Evolutionary conservation across 2,329 filamentous ascomycete species (phyloP).

Genomic region (Achaetomium macrosporum): DNA sequence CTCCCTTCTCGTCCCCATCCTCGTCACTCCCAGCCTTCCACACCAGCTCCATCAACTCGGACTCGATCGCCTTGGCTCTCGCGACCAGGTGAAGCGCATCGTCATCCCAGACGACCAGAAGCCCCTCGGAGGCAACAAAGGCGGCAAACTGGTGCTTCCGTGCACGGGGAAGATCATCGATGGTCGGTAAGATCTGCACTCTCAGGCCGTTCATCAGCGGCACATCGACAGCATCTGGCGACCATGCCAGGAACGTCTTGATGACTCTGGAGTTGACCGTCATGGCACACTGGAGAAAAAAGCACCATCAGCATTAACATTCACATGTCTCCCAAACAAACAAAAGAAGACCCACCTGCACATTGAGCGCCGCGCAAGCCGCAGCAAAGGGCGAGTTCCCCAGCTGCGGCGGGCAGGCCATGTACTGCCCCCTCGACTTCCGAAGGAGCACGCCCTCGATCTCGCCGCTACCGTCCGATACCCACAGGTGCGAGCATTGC

Average conservation of each 20-base stretch:
- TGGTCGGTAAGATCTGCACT: constrained; percentile 66
- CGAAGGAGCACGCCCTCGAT: constrained; percentile 67
- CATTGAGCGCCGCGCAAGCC: constrained; percentile 63
- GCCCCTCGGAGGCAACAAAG: constrained; percentile 64
- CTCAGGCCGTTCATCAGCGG: constrained; percentile 71
- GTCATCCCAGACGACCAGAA: constrained; percentile 78
- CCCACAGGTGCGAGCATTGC: constrained; percentile 69
- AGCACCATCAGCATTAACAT: background rate
- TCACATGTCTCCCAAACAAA: background rate
- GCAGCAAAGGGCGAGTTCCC: constrained; percentile 56
- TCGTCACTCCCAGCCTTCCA: constrained; percentile 56
- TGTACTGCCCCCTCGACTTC: constrained; percentile 62
- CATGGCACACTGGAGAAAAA: constrained; percentile 58
- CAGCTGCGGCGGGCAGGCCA: constrained; percentile 64
- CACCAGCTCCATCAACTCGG: constrained; percentile 70
- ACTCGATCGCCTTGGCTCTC: constrained; percentile 66
- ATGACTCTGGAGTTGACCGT: constrained; percentile 75
- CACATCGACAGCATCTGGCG: constrained; percentile 66
- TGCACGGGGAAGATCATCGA: constrained; percentile 63
- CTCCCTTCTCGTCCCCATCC: constrained; percentile 47
- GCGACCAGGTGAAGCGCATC: constrained; percentile 65
- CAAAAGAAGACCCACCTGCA: constrained; percentile 47
- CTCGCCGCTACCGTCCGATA: constrained; percentile 61
- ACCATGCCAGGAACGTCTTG: constrained; percentile 69
- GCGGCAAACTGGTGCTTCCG: constrained; percentile 77